These are phyloP conservation scores for Daldinia vernicosa DNA, from an alignment of 495 filamentous ascomycete species.

Conservation along the genomic window DNA sequence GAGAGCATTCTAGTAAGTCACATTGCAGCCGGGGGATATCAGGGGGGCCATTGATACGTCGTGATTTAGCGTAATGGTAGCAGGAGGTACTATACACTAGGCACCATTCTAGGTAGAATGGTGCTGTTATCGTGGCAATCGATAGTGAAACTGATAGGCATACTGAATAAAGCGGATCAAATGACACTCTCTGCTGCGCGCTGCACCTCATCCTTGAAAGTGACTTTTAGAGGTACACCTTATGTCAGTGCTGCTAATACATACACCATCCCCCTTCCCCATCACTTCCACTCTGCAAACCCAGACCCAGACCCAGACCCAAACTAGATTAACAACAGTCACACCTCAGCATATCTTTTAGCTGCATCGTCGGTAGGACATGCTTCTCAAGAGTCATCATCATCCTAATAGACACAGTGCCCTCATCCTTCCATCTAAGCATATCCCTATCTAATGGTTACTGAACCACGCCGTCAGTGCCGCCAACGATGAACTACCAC, in stretches of 20 bases:
- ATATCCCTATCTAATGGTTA: not conserved
- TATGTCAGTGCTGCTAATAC: not conserved
- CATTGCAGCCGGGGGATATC: conserved; percentile 23
- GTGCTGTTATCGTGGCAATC: conserved; percentile 36
- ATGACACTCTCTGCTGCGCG: conserved; percentile 38
- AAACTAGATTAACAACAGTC: conserved; percentile 8
- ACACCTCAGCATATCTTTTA: conserved; percentile 17
- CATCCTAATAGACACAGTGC: not conserved
- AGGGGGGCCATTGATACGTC: conserved; percentile 17
- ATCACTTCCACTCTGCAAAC: not conserved
- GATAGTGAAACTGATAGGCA: conserved; percentile 35
- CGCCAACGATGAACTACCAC: conserved; percentile 45
- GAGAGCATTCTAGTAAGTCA: conserved; percentile 15
- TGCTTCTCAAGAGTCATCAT: conserved; percentile 16
- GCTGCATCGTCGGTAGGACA: conserved; percentile 13
- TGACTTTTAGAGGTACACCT: too few species aligned
- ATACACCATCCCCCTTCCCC: not conserved
- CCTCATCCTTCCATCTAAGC: conserved; percentile 17
- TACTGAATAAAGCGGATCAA: conserved; percentile 33
- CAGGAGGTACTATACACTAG: too few species aligned
- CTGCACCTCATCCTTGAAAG: conserved; percentile 31
- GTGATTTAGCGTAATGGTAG: conserved; percentile 25
- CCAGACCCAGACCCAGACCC: not conserved
- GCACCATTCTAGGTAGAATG: too few species aligned
- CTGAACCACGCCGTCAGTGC: conserved; percentile 32